Evolutionary conservation across 768 basidiomycete species (phyloP), one percentile per base, ranked within the genome.

Genomic region (Pleurotus tuber-regium): DNA sequence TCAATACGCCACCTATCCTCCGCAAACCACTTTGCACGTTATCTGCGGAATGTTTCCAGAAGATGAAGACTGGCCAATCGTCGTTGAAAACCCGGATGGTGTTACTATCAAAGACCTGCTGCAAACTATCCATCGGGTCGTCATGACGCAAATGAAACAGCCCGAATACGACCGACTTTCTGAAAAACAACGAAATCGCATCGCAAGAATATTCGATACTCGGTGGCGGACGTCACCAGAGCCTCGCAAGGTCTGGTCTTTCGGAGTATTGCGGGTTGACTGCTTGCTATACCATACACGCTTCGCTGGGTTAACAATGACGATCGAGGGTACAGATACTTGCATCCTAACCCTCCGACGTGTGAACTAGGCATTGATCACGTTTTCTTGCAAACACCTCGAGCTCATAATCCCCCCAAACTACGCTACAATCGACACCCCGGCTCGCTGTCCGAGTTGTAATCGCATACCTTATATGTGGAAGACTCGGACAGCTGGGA

Each of bases 91-190:
- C 57, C 63, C 69, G 5, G 58, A 59, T 0, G 77, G 76, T 7
- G 74, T 84, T 35, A 83, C 80, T 2, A 59, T 84, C 50, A 62
- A 61, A n/a, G 77, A 84, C 40, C 69, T 84, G 18, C 63, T 84
- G 3, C 51, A 67, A 1, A 71, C 74, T n/a, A 77, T 83, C 39
- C 67, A 75, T 61, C 42, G 54, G 10, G 65, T 67, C 28, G 58
- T 81, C 19, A 64, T 65, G 12, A 61, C 42, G 4, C 76, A 67
- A 4, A 66, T 83, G 47, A 66, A 57, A 11, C 66, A 61, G 6
- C 46, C 49, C 0, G 79, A 82, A 52, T 82, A 78, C 75, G 64
- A 75, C 7, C 48, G 53, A 25, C 55, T 79, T 46, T 67, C 70
- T 10, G 54, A 58, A 3, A 75, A 70, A 50, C 76, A 83, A 40